Conservation (phyloP, 2,329 filamentous ascomycete genomes). For the Ilyonectria robusta region DNA sequence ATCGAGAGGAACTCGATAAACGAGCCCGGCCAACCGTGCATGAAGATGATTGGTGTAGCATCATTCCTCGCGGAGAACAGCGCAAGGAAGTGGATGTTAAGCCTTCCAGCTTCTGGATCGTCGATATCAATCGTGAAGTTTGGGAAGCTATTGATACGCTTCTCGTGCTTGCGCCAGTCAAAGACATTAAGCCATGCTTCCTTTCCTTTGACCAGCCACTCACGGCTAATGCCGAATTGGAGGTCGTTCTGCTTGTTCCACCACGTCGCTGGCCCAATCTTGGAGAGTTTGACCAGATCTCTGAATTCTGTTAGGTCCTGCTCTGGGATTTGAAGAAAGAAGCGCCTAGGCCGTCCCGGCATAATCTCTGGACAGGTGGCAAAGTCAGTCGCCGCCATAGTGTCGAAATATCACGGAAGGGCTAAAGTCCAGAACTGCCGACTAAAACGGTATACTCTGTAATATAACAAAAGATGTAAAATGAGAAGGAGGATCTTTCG, state of each 20-base stretch:
- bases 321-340: background rate
- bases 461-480: too few relatives aligned
- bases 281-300: background rate
- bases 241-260: background rate
- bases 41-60: slow-evolving; percentile 7
- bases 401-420: too few relatives aligned
- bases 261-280: background rate
- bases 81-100: slow-evolving; percentile 65
- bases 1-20: slow-evolving; percentile 22
- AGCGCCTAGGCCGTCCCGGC: background rate
- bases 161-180: slow-evolving; percentile 60
- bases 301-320: background rate
- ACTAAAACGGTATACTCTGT: too few relatives aligned
- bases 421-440: too few relatives aligned
- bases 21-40: slow-evolving; percentile 15
- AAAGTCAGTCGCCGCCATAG: background rate
- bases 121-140: slow-evolving; percentile 61
- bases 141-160: slow-evolving; percentile 62
- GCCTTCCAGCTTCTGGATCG: background rate
- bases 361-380: background rate
- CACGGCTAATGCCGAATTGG: slow-evolving; percentile 55
- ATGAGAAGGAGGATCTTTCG: too few relatives aligned
- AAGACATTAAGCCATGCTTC: slow-evolving; percentile 60
- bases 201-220: slow-evolving; percentile 61
- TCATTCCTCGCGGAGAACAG: slow-evolving; percentile 65